A percentile compares a stretch with the other conserved stretches of the same genome.
phyloP scores from a whole-genome alignment of 225 moss, liverwort and hornwort genomes.

The Antitrichia curtipendula region DNA sequence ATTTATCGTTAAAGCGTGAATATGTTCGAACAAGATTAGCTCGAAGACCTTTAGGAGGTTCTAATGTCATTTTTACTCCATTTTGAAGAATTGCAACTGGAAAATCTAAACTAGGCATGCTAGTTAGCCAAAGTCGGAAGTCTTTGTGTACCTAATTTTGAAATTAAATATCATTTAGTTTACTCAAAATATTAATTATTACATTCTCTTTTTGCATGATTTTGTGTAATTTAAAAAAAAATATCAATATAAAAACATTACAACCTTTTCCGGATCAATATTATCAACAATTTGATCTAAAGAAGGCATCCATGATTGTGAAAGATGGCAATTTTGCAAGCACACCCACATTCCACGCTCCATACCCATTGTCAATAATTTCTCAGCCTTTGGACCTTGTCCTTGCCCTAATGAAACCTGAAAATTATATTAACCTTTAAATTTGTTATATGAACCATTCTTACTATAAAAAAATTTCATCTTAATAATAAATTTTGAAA shows the following conservation, averaged over 20 bases:
- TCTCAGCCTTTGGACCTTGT: constrained; percentile 83
- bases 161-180: not conserved
- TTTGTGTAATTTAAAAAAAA: not conserved
- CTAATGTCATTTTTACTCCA: constrained; percentile 84
- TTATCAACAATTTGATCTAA: constrained; percentile 62
- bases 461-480: not conserved
- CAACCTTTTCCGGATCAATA: constrained; percentile 64
- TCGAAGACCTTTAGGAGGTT: constrained; percentile 73
- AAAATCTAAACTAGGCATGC: constrained; percentile 75
- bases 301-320: constrained; percentile 88
- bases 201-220: not conserved
- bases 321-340: constrained; percentile 87
- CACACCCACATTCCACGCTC: constrained; percentile 96
- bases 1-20: constrained; percentile 60
- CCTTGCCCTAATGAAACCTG: constrained; percentile 83
- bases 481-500: not conserved
- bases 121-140: constrained; percentile 81
- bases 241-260: not conserved
- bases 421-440: not conserved
- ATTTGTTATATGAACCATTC: not conserved
- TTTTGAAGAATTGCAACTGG: constrained; percentile 78
- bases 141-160: constrained; percentile 56
- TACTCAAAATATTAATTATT: too few species aligned
- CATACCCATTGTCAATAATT: constrained; percentile 67
- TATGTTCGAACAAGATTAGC: constrained; percentile 77